Base-by-base conservation (phyloP, 2,329 filamentous ascomycete species). In the Simplicillium aogashimaense region DNA sequence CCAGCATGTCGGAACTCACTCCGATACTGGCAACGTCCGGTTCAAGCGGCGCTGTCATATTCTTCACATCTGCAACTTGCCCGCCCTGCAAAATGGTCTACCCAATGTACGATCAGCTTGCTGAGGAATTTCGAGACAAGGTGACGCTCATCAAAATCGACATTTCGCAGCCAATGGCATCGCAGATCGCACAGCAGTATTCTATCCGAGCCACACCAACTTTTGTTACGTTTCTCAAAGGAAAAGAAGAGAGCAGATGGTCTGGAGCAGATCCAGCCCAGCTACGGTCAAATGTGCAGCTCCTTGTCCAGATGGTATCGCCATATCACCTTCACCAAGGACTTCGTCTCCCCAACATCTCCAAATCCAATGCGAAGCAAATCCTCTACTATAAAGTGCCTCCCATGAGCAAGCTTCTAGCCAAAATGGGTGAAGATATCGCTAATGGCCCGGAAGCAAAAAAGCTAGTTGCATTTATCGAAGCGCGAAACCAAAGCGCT, bases 41-140 rank as follows among this genome's bases (percentile, higher is more conserved):
- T 20, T 68, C 73, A 5, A 80, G 83, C 1, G 87, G 82, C 44
- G 86, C 86, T 0, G 76, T 90, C 30, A 72, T 95, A 42, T 95
- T 95, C 67, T 97, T 97, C 64, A 95, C 90, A 0, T 94, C 86
- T 3, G 76, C 83, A 2, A 92, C 82, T 3, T 95, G 89, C 54
- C 74, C 78, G 1, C 88, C 89, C 0, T 95, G 90, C 71, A 90
- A 84, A 58, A 63, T 78, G 13, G 72, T 90, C 2, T 94, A 95
- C 52, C 86, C 89, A 1, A 62, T 81, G 1, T 97, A 86, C 52
- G 83, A 94, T 45, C 71, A 86, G 47, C 68, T 95, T 1, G 88
- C 89, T 2, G 76, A 74, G 18, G 83, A 94, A 55, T 70, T 81
- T 20, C 81, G 75, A 1, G 64, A 74, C 28, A 81, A 81, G 49